Evolutionary conservation across 2,329 filamentous ascomycete genomes (phyloP).

Genomic region (Phialophora expanda): DNA sequence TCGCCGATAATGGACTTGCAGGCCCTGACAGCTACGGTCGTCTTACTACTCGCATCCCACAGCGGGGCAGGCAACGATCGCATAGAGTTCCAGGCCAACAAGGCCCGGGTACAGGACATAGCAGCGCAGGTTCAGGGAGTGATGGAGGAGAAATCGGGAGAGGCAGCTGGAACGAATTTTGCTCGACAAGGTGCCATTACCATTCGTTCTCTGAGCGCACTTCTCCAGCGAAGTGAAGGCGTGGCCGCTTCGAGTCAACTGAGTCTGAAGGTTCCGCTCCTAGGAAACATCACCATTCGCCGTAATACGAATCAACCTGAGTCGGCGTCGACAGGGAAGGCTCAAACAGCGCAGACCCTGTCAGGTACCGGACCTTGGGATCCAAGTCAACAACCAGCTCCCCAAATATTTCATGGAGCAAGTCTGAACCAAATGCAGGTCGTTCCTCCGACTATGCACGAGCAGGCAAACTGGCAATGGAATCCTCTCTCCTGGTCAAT

Average conservation of each 20-base stretch:
- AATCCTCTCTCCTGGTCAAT: conserved; percentile 31
- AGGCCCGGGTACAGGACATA: conserved; percentile 17
- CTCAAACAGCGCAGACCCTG: conserved; percentile 5
- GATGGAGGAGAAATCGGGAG: conserved; percentile 28
- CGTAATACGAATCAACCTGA: conserved; percentile 8
- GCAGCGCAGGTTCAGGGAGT: conserved; percentile 22
- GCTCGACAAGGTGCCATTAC: conserved; percentile 25
- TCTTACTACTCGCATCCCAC: conserved; percentile 29
- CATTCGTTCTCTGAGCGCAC: conserved; percentile 26
- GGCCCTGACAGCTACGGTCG: conserved; percentile 29
- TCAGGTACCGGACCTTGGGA: conserved; percentile 5
- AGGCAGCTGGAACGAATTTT: conserved; percentile 14
- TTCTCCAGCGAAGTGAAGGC: conserved; percentile 20
- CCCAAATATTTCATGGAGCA: background rate
- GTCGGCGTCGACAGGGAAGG: background rate
- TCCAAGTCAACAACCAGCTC: background rate
- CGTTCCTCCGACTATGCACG: background rate
- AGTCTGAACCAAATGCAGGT: background rate
- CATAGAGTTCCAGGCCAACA: conserved; percentile 13
- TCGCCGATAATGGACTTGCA: conserved; percentile 28
- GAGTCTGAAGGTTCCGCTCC: conserved; percentile 29
- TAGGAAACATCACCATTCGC: conserved; percentile 28
- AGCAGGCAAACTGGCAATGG: conserved; percentile 12
- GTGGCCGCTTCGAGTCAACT: conserved; percentile 4
- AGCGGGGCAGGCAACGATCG: conserved; percentile 11